Base-by-base conservation (phyloP, 305 asterid genomes). In the Solanum aculeatissimum region DNA sequence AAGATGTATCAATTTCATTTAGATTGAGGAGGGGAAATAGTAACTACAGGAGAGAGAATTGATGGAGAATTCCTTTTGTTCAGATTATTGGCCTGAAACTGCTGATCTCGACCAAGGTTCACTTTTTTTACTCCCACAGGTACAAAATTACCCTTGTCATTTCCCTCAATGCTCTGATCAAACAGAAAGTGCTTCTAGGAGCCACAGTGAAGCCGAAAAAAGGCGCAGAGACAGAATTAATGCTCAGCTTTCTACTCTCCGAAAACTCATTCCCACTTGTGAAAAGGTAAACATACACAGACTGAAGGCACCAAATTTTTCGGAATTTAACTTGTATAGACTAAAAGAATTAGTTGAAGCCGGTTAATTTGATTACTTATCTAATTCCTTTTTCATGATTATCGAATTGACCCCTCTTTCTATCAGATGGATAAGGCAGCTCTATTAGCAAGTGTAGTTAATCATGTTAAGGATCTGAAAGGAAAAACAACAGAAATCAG, bases 181-280 rank as follows among this genome's bases (percentile, higher is more conserved):
- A 23, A 43, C 40, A 13, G 16, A 55, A 47, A 74, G 15, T 82
- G 91, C 93, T 87, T 92, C 99, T 38, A 90, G 93, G 89, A 93
- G 93, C 88, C 99, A 95, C 75, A 93, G 97, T 60, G 96, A 96
- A 85, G 98, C 98, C 0, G 99, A 95, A 91, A 96, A 93, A 87
- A 88, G 98, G 89, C 95, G 98, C 25, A 85, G 99, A 51, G 99
- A 93, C 87, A 89, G 98, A 86, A 96, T 95, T 29, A 96, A 96
- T 83, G 90, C 97, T 0, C 99, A 95, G 90, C 97, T 96, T 69
- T 89, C 98, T 15, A 92, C 93, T 78, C 95, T 96, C 16, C 89
- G 98, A 84, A 93, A 92, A 84, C 91, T 95, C 25, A 95, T 97
- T 88, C 98, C 98, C 7, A 94, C 78, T 87, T 95, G 98, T 47